Evolutionary conservation across 345 rosid species (phyloP).

Genomic region (Noccaea caerulescens): DNA sequence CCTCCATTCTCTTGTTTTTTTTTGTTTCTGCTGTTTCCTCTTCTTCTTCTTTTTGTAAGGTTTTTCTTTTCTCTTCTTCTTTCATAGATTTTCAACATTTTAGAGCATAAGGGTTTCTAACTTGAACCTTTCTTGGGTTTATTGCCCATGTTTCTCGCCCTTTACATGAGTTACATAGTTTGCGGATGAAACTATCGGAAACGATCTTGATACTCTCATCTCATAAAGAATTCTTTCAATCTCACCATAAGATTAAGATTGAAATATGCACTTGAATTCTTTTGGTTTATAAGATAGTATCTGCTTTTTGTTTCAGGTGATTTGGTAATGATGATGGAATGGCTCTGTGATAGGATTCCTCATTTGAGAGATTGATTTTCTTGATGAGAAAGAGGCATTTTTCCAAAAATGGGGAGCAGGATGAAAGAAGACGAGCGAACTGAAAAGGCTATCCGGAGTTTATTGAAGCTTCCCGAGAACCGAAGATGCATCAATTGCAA

Average conservation of each 20-base stretch:
- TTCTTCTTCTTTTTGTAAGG: slow-evolving; percentile 18
- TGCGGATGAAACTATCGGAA: neutral
- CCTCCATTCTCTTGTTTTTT: slow-evolving; percentile 14
- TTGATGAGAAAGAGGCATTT: slow-evolving; percentile 29
- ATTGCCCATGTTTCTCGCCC: neutral
- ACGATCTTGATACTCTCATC: neutral
- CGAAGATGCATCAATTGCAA: slow-evolving; percentile 87
- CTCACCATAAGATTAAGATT: neutral
- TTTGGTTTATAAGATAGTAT: slow-evolving; percentile 25
- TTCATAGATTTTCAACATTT: slow-evolving; percentile 10
- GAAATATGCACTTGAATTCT: neutral
- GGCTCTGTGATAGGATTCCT: slow-evolving; percentile 14
- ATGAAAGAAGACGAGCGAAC: slow-evolving; percentile 70
- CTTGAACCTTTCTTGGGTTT: neutral
- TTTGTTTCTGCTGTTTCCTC: neutral
- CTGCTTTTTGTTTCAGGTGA: slow-evolving; percentile 6
- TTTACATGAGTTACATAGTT: neutral
- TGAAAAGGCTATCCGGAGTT: slow-evolving; percentile 70
- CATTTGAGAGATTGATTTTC: slow-evolving; percentile 1
- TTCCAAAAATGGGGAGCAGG: slow-evolving; percentile 53
- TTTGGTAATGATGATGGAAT: slow-evolving; percentile 23
- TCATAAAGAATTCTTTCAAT: neutral
- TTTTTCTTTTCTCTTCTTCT: slow-evolving; percentile 12
- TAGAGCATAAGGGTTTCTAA: slow-evolving; percentile 12
- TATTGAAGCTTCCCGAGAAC: slow-evolving; percentile 78